Base-by-base conservation (phyloP, 2,329 filamentous ascomycete species). In the Triangularia verruculosa region DNA sequence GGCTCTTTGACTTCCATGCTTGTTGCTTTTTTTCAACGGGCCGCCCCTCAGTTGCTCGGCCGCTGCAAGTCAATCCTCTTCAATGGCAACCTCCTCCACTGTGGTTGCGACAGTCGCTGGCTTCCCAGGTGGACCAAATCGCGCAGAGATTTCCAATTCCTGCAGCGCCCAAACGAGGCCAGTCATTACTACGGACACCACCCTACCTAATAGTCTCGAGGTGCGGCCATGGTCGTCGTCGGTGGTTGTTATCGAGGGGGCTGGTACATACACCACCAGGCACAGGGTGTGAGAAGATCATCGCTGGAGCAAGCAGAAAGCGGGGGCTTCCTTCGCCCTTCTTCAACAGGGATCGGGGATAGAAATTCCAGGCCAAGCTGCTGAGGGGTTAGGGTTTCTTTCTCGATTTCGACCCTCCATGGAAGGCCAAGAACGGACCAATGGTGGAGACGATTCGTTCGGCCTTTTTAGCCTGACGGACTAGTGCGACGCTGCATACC, bases 321-420 rank as follows among this genome's bases (percentile, higher is more conserved):
- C 43, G 57, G 57, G 57, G 57, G 39, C 25, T 59, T 25, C n/a
- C 28, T 20, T 28, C 17, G 17, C 32, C 17, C 30, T 43, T 47
- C 13, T 58, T 15, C 32, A 58, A 58, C 56, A 58, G 27, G 56
- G 32, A 58, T 58, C 56, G 56, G 56, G 32, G 56, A 28, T 58
- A 58, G 8, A 47, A 47, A 15, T 17, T 43, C 13, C 56, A 58
- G 17, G n/a, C 54, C 54, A 34, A 22, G 17, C 25, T 32, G 12
- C 25, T 58, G 55, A 34, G 30, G 55, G 55, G 55, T 57, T 57
- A 57, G 55, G 55, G 55, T 57, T 43, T 22, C 22, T 32, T 25
- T 25, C 51, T 54, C 54, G 27, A 28, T 57, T 57, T 47, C 34
- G 39, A 43, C 20, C 32, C 20, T 47, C 25, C 32, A 43, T 58